Percentiles rank a stretch among this genome's conserved stretches.
These are phyloP conservation scores for Xylariaceae sp. DNA, from an alignment of 2,329 filamentous ascomycete genomes.

Conservation along the genomic window DNA sequence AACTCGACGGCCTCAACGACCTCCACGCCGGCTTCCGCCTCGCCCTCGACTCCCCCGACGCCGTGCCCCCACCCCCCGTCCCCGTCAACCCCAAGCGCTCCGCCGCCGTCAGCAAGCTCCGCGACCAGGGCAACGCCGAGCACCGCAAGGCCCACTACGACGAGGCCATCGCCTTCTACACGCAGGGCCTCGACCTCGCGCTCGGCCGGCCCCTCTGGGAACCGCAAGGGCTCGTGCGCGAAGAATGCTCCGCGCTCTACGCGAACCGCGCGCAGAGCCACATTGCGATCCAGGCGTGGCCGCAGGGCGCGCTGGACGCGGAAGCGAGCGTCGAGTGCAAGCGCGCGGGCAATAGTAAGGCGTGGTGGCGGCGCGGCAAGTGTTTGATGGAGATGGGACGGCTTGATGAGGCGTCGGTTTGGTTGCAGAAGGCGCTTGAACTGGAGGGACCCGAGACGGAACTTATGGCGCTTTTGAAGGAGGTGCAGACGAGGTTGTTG, in stretches of 20 bases:
- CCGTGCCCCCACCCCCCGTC: slow-evolving; percentile 75
- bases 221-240: slow-evolving; percentile 72
- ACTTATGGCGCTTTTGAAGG: slow-evolving; percentile 58
- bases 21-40: slow-evolving; percentile 68
- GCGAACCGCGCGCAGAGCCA: slow-evolving; percentile 86
- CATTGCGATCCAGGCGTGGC: slow-evolving; percentile 77
- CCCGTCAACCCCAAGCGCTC: slow-evolving; percentile 90
- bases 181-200: slow-evolving; percentile 86
- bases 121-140: slow-evolving; percentile 76
- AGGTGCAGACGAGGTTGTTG: slow-evolving; percentile 48
- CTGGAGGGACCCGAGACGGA: slow-evolving; percentile 69
- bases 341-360: slow-evolving; percentile 83
- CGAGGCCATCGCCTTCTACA: slow-evolving; percentile 77
- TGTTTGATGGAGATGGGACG: slow-evolving; percentile 89
- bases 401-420: slow-evolving; percentile 73
- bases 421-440: slow-evolving; percentile 73
- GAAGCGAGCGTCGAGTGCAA: slow-evolving; percentile 85
- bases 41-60: slow-evolving; percentile 55
- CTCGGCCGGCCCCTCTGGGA: slow-evolving; percentile 80
- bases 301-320: slow-evolving; percentile 81
- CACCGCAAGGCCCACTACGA: slow-evolving; percentile 71
- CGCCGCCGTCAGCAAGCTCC: slow-evolving; percentile 82
- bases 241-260: slow-evolving; percentile 76
- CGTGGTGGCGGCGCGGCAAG: slow-evolving; percentile 83
- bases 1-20: slow-evolving; percentile 69